These are phyloP conservation scores for Pichia nakasei DNA, from an alignment of 805 yeast genomes.

Conservation along the genomic window DNA sequence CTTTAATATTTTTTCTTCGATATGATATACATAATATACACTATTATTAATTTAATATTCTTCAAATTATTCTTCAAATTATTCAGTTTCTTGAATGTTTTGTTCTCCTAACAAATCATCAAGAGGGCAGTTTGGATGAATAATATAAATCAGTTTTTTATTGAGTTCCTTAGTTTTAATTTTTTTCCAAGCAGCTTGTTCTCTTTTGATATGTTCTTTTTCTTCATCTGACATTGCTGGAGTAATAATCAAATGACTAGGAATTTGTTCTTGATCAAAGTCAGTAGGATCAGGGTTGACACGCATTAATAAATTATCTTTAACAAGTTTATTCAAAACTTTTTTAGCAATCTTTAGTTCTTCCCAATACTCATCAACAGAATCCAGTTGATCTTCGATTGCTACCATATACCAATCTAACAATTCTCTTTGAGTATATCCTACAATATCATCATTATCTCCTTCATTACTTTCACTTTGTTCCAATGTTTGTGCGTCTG, in stretches of 20 bases:
- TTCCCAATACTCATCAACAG: slow-evolving; percentile 60
- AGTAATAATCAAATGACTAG: slow-evolving; percentile 16
- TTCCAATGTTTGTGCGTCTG: slow-evolving; percentile 44
- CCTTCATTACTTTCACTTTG: slow-evolving; percentile 27
- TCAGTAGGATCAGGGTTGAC: slow-evolving; percentile 31
- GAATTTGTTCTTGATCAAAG: slow-evolving; percentile 34
- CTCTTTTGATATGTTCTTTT: slow-evolving; percentile 16
- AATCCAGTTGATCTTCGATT: slow-evolving; percentile 58
- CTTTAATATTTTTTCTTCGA: too few species aligned
- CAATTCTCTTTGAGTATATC: slow-evolving; percentile 58
- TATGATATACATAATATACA: too few species aligned
- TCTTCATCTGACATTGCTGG: slow-evolving; percentile 18
- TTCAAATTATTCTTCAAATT: too few species aligned
- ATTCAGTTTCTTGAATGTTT: slow-evolving; percentile 5
- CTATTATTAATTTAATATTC: too few species aligned
- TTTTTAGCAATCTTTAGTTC: slow-evolving; percentile 69
- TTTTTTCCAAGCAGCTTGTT: slow-evolving; percentile 11
- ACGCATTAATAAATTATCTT: slow-evolving; percentile 75
- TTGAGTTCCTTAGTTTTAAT: slow-evolving; percentile 16
- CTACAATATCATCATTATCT: slow-evolving; percentile 34
- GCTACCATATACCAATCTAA: slow-evolving; percentile 76
- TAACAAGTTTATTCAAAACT: slow-evolving; percentile 74
- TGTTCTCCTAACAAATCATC: slow-evolving; percentile 50
- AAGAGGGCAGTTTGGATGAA: slow-evolving; percentile 81
- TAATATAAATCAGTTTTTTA: slow-evolving; percentile 36